Base-by-base conservation (phyloP, 768 basidiomycete species). In the Boletellus ananiceps region DNA sequence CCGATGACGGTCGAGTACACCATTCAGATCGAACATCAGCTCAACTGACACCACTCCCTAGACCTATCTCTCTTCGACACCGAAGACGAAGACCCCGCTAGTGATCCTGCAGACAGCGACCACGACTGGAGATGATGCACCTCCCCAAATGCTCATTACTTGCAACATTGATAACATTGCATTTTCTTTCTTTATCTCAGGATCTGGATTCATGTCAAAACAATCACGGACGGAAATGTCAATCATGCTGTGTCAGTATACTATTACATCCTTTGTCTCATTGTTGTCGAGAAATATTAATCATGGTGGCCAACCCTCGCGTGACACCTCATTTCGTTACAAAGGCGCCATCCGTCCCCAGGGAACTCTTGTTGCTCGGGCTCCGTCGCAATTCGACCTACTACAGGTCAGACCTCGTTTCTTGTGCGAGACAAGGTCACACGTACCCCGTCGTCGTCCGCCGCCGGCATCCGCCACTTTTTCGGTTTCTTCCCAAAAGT, bases 21-120 rank as follows among this genome's bases (percentile, higher is more conserved):
- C 18, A 37, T 37, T 8, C 27, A 3, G 39, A 31, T 21, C 44
- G 23, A 39, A 49, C 32, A 46, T 36, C 34, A 19, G 4, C 15
- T 21, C 15, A 45, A 12, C 46, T 49, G 32, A 53, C 49, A 19
- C 18, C 19, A 35, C 37, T 41, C 33, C 45, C n/a, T 51, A 83
- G 84, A 84, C 52, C 76, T 74, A 34, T 84, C 80, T 54, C 77
- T 82, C 49, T 80, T 83, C 49, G 50, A 66, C 47, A 78, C 77
- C 3, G 80, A 82, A 37, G 64, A 70, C 29, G 78, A 79, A 2
- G 77, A 77, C 21, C 47, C 71, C 18, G 39, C 67, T 45, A 50
- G 36, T 21, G 64, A 67, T 40, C 64, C 63, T 11, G 63, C 58
- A 14, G 69, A 66, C 40, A 56, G 50, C 31, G 69, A 68, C 19